Percentiles rank a stretch among this genome's conserved stretches.
These are phyloP conservation scores for Gnomoniopsis sp. DNA, from an alignment of 2,329 filamentous ascomycete species.

Conservation along the genomic window DNA sequence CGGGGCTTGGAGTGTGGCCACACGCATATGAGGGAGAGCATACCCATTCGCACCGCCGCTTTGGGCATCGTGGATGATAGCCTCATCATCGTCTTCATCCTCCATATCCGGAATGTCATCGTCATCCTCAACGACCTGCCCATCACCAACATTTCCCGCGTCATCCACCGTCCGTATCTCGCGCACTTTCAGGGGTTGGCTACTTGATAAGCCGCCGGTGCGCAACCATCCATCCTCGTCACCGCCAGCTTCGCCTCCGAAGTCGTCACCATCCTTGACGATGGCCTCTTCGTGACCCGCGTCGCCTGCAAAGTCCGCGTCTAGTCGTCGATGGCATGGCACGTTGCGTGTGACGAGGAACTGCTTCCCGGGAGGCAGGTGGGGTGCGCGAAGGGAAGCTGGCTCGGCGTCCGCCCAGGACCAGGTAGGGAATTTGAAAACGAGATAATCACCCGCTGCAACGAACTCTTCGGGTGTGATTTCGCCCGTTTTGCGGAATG, in stretches of 20 bases:
- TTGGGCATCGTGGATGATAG: slow-evolving; percentile 79
- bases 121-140: slow-evolving; percentile 65
- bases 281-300: slow-evolving; percentile 83
- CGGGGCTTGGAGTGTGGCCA: not conserved
- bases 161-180: slow-evolving; percentile 90
- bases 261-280: slow-evolving; percentile 73
- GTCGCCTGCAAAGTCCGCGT: slow-evolving; percentile 89
- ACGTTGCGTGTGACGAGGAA: slow-evolving; percentile 93
- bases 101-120: slow-evolving; percentile 98
- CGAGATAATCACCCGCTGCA: slow-evolving; percentile 91
- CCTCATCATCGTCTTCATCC: slow-evolving; percentile 94
- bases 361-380: slow-evolving; percentile 88
- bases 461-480: slow-evolving; percentile 98
- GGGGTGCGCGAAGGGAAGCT: slow-evolving; percentile 71
- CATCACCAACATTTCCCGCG: slow-evolving; percentile 78
- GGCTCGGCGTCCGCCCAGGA: slow-evolving; percentile 88
- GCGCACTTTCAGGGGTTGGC: slow-evolving; percentile 69
- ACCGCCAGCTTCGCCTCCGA: slow-evolving; percentile 44
- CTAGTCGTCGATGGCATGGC: slow-evolving; percentile 85
- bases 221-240: slow-evolving; percentile 89
- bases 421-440: slow-evolving; percentile 99
- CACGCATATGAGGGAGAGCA: not conserved
- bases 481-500: slow-evolving; percentile 89
- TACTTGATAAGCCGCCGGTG: slow-evolving; percentile 75
- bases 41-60: slow-evolving; percentile 45